Conservation (phyloP, 2,329 filamentous ascomycete genomes). For the Calcarisporium arbuscula region DNA sequence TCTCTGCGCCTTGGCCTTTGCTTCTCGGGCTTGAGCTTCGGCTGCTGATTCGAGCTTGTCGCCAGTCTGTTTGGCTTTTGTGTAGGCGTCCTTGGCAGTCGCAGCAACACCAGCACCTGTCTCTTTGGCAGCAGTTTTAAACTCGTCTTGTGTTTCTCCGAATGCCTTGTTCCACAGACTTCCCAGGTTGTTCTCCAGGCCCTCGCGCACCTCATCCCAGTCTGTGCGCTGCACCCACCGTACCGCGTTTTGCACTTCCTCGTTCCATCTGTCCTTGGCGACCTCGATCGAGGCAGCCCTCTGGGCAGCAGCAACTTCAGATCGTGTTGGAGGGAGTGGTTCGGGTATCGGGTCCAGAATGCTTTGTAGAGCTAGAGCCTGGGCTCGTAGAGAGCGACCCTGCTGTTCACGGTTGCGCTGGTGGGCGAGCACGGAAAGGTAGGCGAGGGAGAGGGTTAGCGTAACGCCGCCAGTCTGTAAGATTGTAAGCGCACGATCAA, state of each 20-base stretch:
- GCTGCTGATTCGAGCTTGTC: conserved; percentile 20
- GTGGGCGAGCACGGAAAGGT: conserved; percentile 65
- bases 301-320: conserved; percentile 44
- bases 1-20: conserved; percentile 17
- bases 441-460: conserved; percentile 66
- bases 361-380: conserved; percentile 46
- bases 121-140: conserved; percentile 19
- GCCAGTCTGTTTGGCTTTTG: conserved; percentile 21
- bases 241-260: conserved; percentile 62
- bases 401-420: conserved; percentile 59
- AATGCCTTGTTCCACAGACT: conserved; percentile 37
- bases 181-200: conserved; percentile 43
- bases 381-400: conserved; percentile 48
- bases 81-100: conserved; percentile 29
- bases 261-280: conserved; percentile 73
- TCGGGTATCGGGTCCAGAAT: conserved; percentile 44
- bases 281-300: conserved; percentile 55
- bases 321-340: conserved; percentile 42
- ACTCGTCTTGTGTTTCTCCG: conserved; percentile 24
- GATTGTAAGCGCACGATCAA: conserved; percentile 6
- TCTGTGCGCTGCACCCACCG: conserved; percentile 60
- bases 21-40: conserved; percentile 20
- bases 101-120: conserved; percentile 19
- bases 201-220: conserved; percentile 57
- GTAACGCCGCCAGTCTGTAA: conserved; percentile 67